Evolutionary conservation across 306 rosid species (phyloP), one percentile per base, ranked within the genome.

Genomic region (Bauhinia variegata): DNA sequence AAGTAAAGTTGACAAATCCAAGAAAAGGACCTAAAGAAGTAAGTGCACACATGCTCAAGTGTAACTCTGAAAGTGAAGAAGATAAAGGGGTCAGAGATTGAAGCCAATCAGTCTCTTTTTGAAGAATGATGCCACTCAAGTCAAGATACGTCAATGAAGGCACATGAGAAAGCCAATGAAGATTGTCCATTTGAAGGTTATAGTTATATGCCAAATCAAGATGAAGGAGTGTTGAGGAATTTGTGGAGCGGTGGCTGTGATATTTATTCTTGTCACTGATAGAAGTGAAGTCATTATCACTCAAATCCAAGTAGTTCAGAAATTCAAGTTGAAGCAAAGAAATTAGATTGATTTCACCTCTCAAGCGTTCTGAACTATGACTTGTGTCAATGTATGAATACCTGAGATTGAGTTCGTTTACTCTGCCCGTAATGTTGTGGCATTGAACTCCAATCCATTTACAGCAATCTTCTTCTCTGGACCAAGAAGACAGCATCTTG

Each of bases 41-140:
- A 30, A 75, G 69, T 2, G 3, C 0, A 60, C 74, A 75, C 43
- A 0, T 0, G 0, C 28, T 9, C 30, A 75, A 34, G 28, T 11
- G 70, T 12, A 75, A 9, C 28, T 23, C 28, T 23, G 28, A 36
- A 19, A 75, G 74, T n/a, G 69, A 51, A 50, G 67, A 67, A 31
- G 28, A 23, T 2, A 72, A 47, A 37, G 11, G 53, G n/a, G 37
- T 31, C n/a, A 63, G 15, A 1, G 59, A 34, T n/a, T 54, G 67
- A 19, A 59, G 75, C 75, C 68, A 70, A 70, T 6, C 5, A 8
- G 42, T 4, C 28, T 58, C 49, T 31, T 32, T 10, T 8, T 3
- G 1, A 8, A 70, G 60, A 59, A 59, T 1, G 1, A 52, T 36
- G 10, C 14, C 58, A 37, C 51, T 47, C 17, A 70, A 34, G 59